Percentiles rank a stretch among this genome's conserved stretches.
Evolutionary conservation across 1,284 basidiomycete genomes (phyloP).

Genomic region (Exobasidium cylindrosporum): DNA sequence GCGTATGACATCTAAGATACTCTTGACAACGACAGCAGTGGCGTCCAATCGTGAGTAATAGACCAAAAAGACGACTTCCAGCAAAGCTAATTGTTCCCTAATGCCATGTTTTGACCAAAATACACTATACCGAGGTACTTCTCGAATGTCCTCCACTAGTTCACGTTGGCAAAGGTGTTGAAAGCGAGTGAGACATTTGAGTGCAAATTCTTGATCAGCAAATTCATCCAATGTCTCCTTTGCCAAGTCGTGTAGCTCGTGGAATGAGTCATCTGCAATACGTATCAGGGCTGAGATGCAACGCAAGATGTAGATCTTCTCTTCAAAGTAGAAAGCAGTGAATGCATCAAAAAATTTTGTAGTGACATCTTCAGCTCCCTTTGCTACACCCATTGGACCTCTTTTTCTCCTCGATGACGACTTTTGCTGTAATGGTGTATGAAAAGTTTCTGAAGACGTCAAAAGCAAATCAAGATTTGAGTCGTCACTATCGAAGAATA

Average conservation of each 20-base stretch:
- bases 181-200: conserved; percentile 62
- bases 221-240: conserved; percentile 63
- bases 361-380: conserved; percentile 10
- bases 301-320: conserved; percentile 69
- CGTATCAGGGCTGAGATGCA: conserved; percentile 57
- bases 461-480: conserved; percentile 57
- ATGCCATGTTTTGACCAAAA: conserved; percentile 75
- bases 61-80: conserved; percentile 80
- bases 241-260: conserved; percentile 64
- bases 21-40: conserved; percentile 64
- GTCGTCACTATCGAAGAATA: conserved; percentile 75
- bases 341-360: conserved; percentile 65
- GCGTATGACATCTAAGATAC: conserved; percentile 67
- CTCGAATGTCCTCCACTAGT: conserved; percentile 62
- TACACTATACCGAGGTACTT: conserved; percentile 65
- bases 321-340: conserved; percentile 74
- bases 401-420: background rate
- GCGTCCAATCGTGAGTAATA: conserved; percentile 75
- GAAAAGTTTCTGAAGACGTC: conserved; percentile 14
- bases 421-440: background rate
- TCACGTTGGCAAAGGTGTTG: conserved; percentile 57
- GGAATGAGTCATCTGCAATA: conserved; percentile 63
- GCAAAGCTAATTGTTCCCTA: conserved; percentile 72
- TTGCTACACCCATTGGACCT: background rate
- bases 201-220: conserved; percentile 64